phyloP scores from a whole-genome alignment of 768 basidiomycete genomes.

The Hebeloma cylindrosporum region DNA sequence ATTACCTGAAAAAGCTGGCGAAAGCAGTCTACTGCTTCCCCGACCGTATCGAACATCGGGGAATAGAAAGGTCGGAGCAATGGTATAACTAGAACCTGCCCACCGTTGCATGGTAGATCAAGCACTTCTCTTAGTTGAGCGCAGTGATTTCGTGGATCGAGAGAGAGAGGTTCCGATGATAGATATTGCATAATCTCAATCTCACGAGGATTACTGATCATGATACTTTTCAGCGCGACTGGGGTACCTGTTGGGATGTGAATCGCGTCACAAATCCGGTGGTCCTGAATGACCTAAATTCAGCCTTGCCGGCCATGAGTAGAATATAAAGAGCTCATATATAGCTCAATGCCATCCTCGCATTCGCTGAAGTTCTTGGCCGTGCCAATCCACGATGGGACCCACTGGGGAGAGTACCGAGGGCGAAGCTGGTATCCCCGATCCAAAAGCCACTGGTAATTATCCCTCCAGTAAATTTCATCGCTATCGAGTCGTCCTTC shows the following conservation, averaged over 20 bases:
- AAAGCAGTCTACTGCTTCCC: slow-evolving; percentile 22
- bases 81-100: slow-evolving; percentile 35
- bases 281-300: background rate
- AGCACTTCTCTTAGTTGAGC: slow-evolving; percentile 10
- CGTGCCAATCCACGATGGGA: slow-evolving; percentile 16
- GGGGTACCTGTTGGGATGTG: background rate
- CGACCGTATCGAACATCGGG: slow-evolving; percentile 21
- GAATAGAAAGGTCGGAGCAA: slow-evolving; percentile 27
- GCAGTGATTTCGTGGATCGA: slow-evolving; percentile 14
- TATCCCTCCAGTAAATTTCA: slow-evolving; percentile 5
- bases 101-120: no score
- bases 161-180: background rate
- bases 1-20: slow-evolving; percentile 18
- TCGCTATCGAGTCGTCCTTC: background rate
- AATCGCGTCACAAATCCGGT: slow-evolving; percentile 17
- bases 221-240: slow-evolving; percentile 20
- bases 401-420: slow-evolving; percentile 21
- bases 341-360: background rate
- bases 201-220: background rate
- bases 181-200: slow-evolving; percentile 9
- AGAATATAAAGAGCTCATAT: background rate
- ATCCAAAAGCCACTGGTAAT: slow-evolving; percentile 5
- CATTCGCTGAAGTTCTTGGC: background rate
- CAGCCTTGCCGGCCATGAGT: background rate
- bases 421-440: slow-evolving; percentile 13